Conservation (phyloP, 805 yeast genomes). For the Candida lessepsii region DNA sequence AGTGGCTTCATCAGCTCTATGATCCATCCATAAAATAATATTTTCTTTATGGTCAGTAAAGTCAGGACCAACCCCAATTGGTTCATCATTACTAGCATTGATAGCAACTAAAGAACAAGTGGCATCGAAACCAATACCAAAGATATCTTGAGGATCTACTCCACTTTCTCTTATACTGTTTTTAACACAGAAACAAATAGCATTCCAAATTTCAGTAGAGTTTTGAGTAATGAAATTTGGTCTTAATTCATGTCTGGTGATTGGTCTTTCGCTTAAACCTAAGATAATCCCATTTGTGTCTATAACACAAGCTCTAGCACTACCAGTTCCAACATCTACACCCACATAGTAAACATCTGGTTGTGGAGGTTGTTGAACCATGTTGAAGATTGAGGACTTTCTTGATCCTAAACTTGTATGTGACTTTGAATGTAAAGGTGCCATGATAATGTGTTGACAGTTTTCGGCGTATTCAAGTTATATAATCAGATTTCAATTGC, state of each 20-base stretch:
- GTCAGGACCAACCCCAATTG: constrained; percentile 91
- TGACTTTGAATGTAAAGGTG: constrained; percentile 24
- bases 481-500: constrained; percentile 6
- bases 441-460: constrained; percentile 3
- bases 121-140: constrained; percentile 95
- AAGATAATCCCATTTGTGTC: constrained; percentile 80
- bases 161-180: constrained; percentile 72
- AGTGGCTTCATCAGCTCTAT: constrained; percentile 84
- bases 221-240: constrained; percentile 81
- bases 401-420: constrained; percentile 42
- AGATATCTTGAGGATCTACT: constrained; percentile 62
- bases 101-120: constrained; percentile 92
- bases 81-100: constrained; percentile 59
- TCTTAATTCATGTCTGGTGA: constrained; percentile 71
- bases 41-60: constrained; percentile 71
- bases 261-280: constrained; percentile 75
- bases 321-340: constrained; percentile 96
- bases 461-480: constrained; percentile 1
- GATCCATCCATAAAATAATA: constrained; percentile 97
- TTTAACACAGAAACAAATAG: constrained; percentile 78
- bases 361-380: constrained; percentile 37
- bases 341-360: constrained; percentile 65
- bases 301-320: constrained; percentile 91
- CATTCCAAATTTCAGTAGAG: constrained; percentile 87
- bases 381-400: constrained; percentile 38